Evolutionary conservation across 768 basidiomycete genomes (phyloP), one percentile per base, ranked within the genome.

Genomic region (Megacollybia marginata): DNA sequence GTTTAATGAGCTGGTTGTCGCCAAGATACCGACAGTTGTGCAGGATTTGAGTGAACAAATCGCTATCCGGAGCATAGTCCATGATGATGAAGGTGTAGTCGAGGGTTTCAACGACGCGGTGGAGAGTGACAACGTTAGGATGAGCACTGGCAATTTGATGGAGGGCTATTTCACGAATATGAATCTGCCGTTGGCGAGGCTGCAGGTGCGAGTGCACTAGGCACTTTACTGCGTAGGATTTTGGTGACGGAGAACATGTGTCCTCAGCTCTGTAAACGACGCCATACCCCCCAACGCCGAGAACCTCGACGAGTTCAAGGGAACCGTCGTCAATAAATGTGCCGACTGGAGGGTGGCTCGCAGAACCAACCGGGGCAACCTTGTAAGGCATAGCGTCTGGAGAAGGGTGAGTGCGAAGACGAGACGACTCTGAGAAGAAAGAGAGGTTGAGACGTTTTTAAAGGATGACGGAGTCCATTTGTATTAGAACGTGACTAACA

Each of bases 211-310:
- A 63, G 59, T 79, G 82, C 35, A 81, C 73, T 46, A 93, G 83
- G 64, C 92, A 97, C 70, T 98, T 97, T 59, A 98, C 92, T 52
- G 93, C 92, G 65, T 80, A 92, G 49, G 81, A 83, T 55, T 71
- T 69, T 16, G 64, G 69, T 43, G 72, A 69, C 35, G 72, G 67
- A 56, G 76, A 69, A 47, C 61, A 71, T 11, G 69, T 65, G 62
- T 88, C 87, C 52, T 88, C 72, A 20, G 91, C 94, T 49, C 88
- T 86, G 65, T 95, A 96, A 10, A 97, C 95, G 57, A 93, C 84
- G 48, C 95, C 95, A 62, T 96, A 98, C 19, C 94, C 94, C 11
- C 95, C 95, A 33, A 88, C 80, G 33, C 95, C 95, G 46, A 98
- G 80, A 54, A 94, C 78, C 59, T 88, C 82, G 57, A 88, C 79